A percentile compares a stretch with the other conserved stretches of the same genome.
Evolutionary conservation across 164 flowering plant species (phyloP).

Genomic region (Vitis rotundifolia): DNA sequence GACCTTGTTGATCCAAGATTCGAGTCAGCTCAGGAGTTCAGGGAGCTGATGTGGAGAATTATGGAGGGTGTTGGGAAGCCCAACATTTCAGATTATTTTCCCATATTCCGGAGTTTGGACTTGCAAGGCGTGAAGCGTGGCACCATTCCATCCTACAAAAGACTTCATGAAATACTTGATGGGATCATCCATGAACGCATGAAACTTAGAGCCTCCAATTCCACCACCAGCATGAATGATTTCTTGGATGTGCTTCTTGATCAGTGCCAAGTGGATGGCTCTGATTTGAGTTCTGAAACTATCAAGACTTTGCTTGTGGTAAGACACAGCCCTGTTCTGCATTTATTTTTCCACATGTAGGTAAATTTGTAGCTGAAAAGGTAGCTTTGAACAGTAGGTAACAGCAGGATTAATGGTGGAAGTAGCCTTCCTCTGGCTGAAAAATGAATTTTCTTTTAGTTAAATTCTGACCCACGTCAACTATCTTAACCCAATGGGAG

Average conservation of each 20-base stretch:
- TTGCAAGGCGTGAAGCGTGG: conserved; percentile 22
- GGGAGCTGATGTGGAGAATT: conserved; percentile 29
- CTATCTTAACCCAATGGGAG: too few relatives aligned
- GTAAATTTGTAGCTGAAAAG: too few relatives aligned
- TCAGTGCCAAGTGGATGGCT: conserved; percentile 19
- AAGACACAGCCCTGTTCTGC: neutral
- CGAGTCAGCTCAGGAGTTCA: conserved; percentile 22
- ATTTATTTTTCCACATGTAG: neutral
- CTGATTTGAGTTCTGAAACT: conserved; percentile 11
- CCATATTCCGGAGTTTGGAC: conserved; percentile 23
- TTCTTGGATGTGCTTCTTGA: conserved; percentile 32
- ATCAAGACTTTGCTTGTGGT: conserved; percentile 32
- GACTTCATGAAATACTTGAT: conserved; percentile 27
- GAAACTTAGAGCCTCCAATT: neutral
- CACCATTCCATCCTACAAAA: conserved; percentile 5
- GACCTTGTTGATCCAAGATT: conserved; percentile 21
- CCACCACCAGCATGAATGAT: conserved; percentile 6
- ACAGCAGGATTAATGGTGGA: too few relatives aligned
- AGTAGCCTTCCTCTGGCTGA: too few relatives aligned
- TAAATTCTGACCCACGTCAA: too few relatives aligned
- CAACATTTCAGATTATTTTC: conserved; percentile 28
- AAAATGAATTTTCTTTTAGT: too few relatives aligned
- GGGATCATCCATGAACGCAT: conserved; percentile 22
- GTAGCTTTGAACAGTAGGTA: too few relatives aligned
- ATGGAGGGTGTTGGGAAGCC: conserved; percentile 28